phyloP scores from a whole-genome alignment of 2,329 filamentous ascomycete species.

The Trichoderma cornu-damae region DNA sequence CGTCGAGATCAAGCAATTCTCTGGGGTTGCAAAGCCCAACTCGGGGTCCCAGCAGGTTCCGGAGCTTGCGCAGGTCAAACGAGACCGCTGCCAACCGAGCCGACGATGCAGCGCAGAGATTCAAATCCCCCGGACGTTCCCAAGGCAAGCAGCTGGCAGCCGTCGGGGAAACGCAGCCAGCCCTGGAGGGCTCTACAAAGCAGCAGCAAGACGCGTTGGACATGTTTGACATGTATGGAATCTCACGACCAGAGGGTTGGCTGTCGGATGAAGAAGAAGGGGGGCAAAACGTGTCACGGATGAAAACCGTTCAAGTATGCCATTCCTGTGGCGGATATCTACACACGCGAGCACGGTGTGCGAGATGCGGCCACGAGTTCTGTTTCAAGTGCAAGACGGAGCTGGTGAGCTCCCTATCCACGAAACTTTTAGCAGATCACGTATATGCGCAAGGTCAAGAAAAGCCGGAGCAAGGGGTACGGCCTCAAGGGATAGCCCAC shows the following conservation, averaged over 20 bases:
- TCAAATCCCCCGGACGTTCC: not conserved
- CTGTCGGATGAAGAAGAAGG: constrained; percentile 36
- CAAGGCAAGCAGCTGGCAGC: not conserved
- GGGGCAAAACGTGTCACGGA: constrained; percentile 20
- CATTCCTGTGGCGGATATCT: constrained; percentile 46
- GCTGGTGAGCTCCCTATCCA: constrained; percentile 20
- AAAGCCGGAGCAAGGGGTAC: not conserved
- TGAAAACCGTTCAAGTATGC: constrained; percentile 38
- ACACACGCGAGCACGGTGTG: constrained; percentile 37
- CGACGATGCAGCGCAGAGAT: not conserved
- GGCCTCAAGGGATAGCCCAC: not conserved
- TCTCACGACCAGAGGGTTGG: constrained; percentile 44
- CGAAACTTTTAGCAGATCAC: not conserved
- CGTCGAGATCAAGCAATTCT: constrained; percentile 15
- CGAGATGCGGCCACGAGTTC: constrained; percentile 47
- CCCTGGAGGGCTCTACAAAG: constrained; percentile 32
- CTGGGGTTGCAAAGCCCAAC: not conserved
- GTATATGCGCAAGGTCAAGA: not conserved
- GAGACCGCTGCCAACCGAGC: not conserved
- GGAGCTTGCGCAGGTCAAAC: not conserved
- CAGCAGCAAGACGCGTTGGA: constrained; percentile 42
- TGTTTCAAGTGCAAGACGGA: constrained; percentile 44
- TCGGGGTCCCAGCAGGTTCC: not conserved
- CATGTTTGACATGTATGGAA: constrained; percentile 44
- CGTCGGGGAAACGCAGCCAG: constrained; percentile 21